Evolutionary conservation across 1,139 yeast genomes (phyloP).

Genomic region (Candida albicans): DNA sequence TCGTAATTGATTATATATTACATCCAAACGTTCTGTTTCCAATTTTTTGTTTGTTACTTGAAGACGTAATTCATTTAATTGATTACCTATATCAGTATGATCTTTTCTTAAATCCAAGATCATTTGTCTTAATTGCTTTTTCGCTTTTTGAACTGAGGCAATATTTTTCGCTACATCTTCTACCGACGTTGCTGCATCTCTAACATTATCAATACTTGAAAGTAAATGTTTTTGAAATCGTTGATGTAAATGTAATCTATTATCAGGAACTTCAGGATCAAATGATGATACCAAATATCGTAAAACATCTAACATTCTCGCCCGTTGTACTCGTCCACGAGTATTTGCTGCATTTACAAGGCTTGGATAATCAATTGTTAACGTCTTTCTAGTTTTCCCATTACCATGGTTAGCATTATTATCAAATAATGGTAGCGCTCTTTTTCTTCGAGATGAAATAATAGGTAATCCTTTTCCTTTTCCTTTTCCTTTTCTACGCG

Average conservation of each 20-base stretch:
- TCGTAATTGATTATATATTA: constrained; percentile 16
- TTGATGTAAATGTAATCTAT: constrained; percentile 25
- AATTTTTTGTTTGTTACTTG: constrained; percentile 26
- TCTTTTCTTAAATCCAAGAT: constrained; percentile 40
- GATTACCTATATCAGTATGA: constrained; percentile 40
- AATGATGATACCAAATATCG: constrained; percentile 32
- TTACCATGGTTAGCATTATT: not conserved
- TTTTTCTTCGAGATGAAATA: not conserved
- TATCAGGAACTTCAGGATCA: constrained; percentile 23
- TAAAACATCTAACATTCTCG: constrained; percentile 32
- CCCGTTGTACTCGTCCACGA: constrained; percentile 4
- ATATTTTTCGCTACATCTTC: constrained; percentile 41
- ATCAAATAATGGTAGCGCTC: constrained; percentile 1
- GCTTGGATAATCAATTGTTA: constrained; percentile 8
- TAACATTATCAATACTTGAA: constrained; percentile 30
- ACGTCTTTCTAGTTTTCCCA: constrained; percentile 1
- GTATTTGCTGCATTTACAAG: constrained; percentile 4
- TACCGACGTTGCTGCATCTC: constrained; percentile 43
- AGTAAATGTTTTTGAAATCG: constrained; percentile 34
- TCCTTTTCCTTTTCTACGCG: not conserved
- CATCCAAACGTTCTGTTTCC: constrained; percentile 23
- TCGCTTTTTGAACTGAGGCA: constrained; percentile 34
- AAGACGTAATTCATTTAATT: constrained; percentile 38
- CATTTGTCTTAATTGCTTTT: constrained; percentile 39
- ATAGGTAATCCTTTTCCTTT: not conserved